These are phyloP conservation scores for Gossypium turneri DNA, from an alignment of 345 rosid species.

Conservation along the genomic window DNA sequence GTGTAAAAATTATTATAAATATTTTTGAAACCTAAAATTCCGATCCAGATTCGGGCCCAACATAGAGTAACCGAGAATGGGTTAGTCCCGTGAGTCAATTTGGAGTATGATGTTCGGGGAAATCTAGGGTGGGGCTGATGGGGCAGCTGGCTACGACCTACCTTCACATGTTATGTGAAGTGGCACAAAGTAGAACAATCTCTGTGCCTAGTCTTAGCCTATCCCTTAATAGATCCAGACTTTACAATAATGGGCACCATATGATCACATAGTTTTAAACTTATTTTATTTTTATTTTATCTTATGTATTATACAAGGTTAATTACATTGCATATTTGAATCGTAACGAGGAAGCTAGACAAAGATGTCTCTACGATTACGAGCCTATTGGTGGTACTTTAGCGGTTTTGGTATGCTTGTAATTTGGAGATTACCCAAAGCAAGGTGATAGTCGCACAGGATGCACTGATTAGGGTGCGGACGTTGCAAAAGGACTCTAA, in stretches of 20 bases:
- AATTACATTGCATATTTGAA: no score
- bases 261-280: not conserved
- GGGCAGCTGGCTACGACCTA: not conserved
- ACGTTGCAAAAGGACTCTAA: no score
- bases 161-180: not conserved
- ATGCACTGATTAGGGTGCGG: no score
- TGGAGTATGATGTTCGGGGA: not conserved
- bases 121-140: not conserved
- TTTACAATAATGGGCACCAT: not conserved
- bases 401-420: no score
- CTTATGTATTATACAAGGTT: no score
- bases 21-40: not conserved
- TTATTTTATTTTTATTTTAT: no score
- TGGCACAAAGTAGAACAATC: not conserved
- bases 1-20: no score
- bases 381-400: no score
- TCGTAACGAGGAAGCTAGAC: no score
- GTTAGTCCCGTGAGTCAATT: not conserved
- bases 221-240: not conserved
- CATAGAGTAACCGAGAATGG: not conserved
- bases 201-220: not conserved
- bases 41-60: not conserved
- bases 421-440: no score
- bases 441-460: no score
- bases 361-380: no score